Base-by-base conservation (phyloP, 345 rosid species). In the Pugionium cornutum region DNA sequence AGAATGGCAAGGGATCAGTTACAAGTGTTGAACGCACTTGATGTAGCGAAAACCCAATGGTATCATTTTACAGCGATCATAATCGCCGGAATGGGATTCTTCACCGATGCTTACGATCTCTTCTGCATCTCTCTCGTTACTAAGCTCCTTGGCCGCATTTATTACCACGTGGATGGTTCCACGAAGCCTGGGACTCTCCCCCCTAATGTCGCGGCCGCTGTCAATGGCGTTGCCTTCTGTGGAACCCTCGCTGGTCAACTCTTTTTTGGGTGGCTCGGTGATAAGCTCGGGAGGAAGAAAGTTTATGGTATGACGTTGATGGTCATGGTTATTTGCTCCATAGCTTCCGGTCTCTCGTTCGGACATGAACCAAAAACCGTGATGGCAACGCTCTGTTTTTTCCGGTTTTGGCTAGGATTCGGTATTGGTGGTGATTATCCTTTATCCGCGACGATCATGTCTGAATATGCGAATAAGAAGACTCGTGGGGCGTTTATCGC, bases 211-310 rank as follows among this genome's bases (percentile, higher is more conserved):
- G 78, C 82, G 4, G 77, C 82, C 2, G 81, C 81, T 0, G 82
- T 76, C 6, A 81, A 81, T 26, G 82, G 82, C 0, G 81, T 81
- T 6, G 82, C 85, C 9, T 78, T 71, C 40, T 78, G 79, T 34
- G 84, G 82, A 6, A 76, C 77, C 2, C 67, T 75, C 0, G 74
- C 75, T 0, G 78, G 78, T 55, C 78, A 67, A 40, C 74, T 74
- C 26, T 74, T 74, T 62, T 75, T 75, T 9, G 78, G 78, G 2
- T 75, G 75, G 75, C 85, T 87, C 1, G 95, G 92, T 0, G 97
- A 87, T 66, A 89, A 87, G 64, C 83, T 87, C 3, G 89, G 95
- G 7, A 70, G 95, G 68, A 87, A 84, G 64, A 85, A 82, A 77
- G 97, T 87, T 45, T 89, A 87, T 25, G 75, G 78, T 9, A 69